phyloP scores from a whole-genome alignment of 2,329 filamentous ascomycete species.

The Ceratocystis eucalypticola region DNA sequence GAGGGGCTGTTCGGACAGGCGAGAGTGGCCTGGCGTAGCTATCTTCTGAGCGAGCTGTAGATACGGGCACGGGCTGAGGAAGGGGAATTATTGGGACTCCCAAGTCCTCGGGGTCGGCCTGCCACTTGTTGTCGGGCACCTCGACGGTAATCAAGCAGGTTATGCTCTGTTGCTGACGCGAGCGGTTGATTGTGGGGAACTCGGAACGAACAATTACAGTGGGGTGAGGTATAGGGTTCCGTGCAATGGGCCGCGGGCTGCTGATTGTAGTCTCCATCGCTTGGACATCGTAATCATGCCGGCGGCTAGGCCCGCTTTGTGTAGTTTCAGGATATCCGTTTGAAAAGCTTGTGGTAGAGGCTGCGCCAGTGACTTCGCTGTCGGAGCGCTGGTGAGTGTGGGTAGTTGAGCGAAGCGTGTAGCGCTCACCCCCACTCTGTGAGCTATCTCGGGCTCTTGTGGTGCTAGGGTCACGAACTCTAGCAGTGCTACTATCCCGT shows the following conservation, averaged over 20 bases:
- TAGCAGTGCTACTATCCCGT: conserved; percentile 5
- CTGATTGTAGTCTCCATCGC: conserved; percentile 81
- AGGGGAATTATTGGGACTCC: conserved; percentile 37
- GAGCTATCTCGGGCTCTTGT: conserved; percentile 36
- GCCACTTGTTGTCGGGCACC: conserved; percentile 85
- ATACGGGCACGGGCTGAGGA: conserved; percentile 24
- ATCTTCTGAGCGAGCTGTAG: conserved; percentile 35
- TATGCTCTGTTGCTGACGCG: conserved; percentile 83
- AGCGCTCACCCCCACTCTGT: conserved; percentile 31
- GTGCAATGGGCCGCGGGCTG: conserved; percentile 56
- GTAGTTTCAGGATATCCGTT: conserved; percentile 71
- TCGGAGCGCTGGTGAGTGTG: conserved; percentile 55
- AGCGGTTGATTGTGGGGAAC: conserved; percentile 85
- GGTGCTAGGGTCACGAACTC: conserved; percentile 4
- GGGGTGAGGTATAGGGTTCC: conserved; percentile 80
- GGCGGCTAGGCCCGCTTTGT: conserved; percentile 54
- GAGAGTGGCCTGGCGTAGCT: conserved; percentile 44
- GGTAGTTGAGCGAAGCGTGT: conserved; percentile 34
- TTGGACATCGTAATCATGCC: conserved; percentile 90
- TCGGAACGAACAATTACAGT: conserved; percentile 92
- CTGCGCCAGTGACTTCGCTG: conserved; percentile 59
- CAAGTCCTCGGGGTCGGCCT: conserved; percentile 68
- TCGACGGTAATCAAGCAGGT: conserved; percentile 92
- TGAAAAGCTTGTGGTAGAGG: conserved; percentile 67
- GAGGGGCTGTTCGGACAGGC: conserved; percentile 41